These are phyloP conservation scores for Pythium myriotylum DNA, from an alignment of 352 stramenopile species.

Conservation along the genomic window DNA sequence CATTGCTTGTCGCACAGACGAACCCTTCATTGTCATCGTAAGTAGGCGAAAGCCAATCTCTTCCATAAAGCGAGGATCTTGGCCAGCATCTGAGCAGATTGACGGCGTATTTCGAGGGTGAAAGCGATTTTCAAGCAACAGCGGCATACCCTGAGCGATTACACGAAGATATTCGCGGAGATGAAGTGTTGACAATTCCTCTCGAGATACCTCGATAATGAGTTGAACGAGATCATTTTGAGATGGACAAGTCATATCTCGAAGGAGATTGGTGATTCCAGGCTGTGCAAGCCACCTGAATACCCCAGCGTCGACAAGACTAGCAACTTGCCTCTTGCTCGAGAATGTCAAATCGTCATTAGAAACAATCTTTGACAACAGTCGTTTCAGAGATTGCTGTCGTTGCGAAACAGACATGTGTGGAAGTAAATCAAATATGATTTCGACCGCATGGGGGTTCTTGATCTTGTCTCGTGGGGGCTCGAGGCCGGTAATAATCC, in stretches of 20 bases:
- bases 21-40: constrained; percentile 39
- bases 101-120: neutral
- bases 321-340: constrained; percentile 48
- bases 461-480: constrained; percentile 51
- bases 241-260: constrained; percentile 34
- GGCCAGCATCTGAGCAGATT: neutral
- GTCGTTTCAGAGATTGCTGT: constrained; percentile 35
- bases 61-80: constrained; percentile 13
- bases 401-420: constrained; percentile 32
- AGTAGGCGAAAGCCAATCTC: constrained; percentile 55
- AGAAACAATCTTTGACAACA: constrained; percentile 50
- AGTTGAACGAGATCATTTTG: constrained; percentile 40
- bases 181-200: constrained; percentile 52
- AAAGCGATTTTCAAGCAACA: constrained; percentile 35
- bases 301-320: constrained; percentile 50
- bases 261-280: constrained; percentile 38
- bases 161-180: constrained; percentile 59
- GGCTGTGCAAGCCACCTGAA: constrained; percentile 63
- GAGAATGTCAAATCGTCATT: constrained; percentile 46
- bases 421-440: constrained; percentile 55
- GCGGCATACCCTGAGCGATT: constrained; percentile 56
- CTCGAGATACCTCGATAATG: constrained; percentile 44
- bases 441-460: constrained; percentile 57
- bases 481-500: constrained; percentile 50
- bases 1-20: constrained; percentile 48